Evolutionary conservation across 805 yeast species (phyloP).

Genomic region (Ogataea haglerorum): DNA sequence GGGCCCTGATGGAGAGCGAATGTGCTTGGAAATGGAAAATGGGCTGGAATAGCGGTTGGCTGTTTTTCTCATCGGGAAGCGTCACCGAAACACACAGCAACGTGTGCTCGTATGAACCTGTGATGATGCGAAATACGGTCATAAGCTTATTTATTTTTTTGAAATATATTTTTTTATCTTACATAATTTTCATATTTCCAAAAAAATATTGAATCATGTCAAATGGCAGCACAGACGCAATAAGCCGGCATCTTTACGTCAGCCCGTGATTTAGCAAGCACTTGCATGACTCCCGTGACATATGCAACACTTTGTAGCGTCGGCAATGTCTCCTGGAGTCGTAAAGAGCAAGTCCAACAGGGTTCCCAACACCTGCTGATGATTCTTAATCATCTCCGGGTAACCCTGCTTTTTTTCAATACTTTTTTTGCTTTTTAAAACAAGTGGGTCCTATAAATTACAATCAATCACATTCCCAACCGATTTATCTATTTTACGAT

Average conservation of each 20-base stretch:
- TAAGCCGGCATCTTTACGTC: too few species aligned
- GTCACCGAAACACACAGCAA: conserved; percentile 76
- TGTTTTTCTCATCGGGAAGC: conserved; percentile 41
- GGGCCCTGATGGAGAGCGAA: conserved; percentile 77
- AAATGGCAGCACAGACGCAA: too few species aligned
- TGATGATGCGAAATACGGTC: conserved; percentile 67
- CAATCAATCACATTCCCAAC: neutral
- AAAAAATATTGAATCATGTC: too few species aligned
- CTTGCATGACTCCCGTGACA: too few species aligned
- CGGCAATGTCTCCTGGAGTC: too few species aligned
- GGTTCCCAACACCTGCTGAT: neutral
- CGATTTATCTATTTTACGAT: neutral
- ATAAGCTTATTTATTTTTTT: conserved; percentile 1
- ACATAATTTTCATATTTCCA: neutral
- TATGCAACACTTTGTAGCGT: too few species aligned
- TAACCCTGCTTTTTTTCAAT: neutral
- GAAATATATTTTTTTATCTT: neutral
- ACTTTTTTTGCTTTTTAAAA: conserved; percentile 4
- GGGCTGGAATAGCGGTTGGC: conserved; percentile 76
- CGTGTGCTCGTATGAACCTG: conserved; percentile 95
- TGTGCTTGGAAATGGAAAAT: conserved; percentile 96
- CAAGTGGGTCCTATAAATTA: conserved; percentile 2
- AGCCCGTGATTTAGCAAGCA: too few species aligned
- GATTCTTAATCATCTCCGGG: conserved; percentile 2
- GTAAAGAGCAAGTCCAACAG: neutral